Evolutionary conservation across 2,329 filamentous ascomycete species (phyloP), one percentile per base, ranked within the genome.

Genomic region (Aspergillaceae sp.): DNA sequence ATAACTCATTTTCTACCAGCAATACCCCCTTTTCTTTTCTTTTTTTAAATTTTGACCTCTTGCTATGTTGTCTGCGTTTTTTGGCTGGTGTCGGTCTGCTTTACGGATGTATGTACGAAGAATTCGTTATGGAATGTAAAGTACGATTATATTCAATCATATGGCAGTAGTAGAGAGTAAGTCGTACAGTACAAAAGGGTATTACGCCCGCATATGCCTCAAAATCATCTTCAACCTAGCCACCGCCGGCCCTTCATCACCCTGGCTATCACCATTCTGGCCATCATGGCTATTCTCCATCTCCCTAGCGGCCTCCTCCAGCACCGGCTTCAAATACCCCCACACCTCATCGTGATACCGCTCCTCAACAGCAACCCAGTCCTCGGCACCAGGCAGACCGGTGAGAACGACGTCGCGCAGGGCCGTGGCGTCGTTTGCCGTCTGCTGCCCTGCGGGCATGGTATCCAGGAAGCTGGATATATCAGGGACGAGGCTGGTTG

Each of bases 341-440:
- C 83, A 86, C 27, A 86, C 82, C 46, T 84, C 78, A 57, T 85
- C 80, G 42, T 65, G 60, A 48, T 68, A 68, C 34, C 57, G 52
- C 34, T 67, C 63, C 44, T 68, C 63, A 1, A 67, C 62, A 8
- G 49, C 49, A 7, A 68, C 33, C 65, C 64, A 62, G 33, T 64
- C 59, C 35, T 50, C 53, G 7, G 63, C 61, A 0, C 64, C 64
- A 2, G 64, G 58, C 1, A 67, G 51, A 40, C 57, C 51, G 4
- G 40, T 48, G 7, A 64, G 48, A 2, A 66, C 66, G 10, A 35
- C 52, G 43, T 65, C 65, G 5, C 62, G 56, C 7, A 63, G 55
- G 3, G 52, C 48, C 30, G 50, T 53, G 26, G 47, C 40, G 7
- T 51, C 54, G 7, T 43, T 42, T 19, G 19, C 19, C 19, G 19